Evolutionary conservation across 2,329 filamentous ascomycete species (phyloP).

Genomic region (Lasiodiplodia gonubiensis): DNA sequence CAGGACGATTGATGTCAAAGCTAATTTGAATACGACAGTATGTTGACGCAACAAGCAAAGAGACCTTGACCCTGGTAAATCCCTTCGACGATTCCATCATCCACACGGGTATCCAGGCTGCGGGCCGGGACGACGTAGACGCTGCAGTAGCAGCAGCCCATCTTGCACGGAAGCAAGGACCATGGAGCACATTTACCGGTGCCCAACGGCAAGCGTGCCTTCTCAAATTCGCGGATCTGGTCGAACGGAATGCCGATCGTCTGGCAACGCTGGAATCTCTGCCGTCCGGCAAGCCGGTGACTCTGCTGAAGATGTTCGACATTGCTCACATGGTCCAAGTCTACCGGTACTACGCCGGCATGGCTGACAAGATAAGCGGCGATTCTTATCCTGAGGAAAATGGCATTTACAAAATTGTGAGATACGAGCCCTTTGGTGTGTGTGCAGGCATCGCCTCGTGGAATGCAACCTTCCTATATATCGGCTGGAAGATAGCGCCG

Average conservation of each 20-base stretch:
- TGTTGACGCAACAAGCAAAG: not conserved
- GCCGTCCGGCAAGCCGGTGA: constrained; percentile 85
- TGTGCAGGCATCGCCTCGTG: constrained; percentile 87
- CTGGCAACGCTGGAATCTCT: constrained; percentile 84
- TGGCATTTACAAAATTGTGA: constrained; percentile 83
- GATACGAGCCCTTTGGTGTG: constrained; percentile 80
- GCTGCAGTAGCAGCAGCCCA: constrained; percentile 7
- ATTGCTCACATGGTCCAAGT: constrained; percentile 66
- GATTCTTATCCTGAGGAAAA: constrained; percentile 81
- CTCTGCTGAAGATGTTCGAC: constrained; percentile 28
- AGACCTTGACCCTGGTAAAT: constrained; percentile 4
- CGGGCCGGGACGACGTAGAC: constrained; percentile 18
- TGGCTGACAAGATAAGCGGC: constrained; percentile 89
- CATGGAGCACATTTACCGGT: constrained; percentile 18
- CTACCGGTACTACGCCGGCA: constrained; percentile 88
- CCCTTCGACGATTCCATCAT: constrained; percentile 16
- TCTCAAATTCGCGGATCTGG: constrained; percentile 76
- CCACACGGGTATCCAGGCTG: constrained; percentile 13
- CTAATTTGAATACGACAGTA: not conserved
- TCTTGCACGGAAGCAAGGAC: not conserved
- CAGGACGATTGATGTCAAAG: not conserved
- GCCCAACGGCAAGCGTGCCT: constrained; percentile 17
- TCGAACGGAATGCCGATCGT: constrained; percentile 76
- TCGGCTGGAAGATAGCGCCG: constrained; percentile 82
- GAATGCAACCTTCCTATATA: constrained; percentile 63